Evolutionary conservation across 2,329 filamentous ascomycete genomes (phyloP).

Genomic region (Aspergillus hiratsukae): DNA sequence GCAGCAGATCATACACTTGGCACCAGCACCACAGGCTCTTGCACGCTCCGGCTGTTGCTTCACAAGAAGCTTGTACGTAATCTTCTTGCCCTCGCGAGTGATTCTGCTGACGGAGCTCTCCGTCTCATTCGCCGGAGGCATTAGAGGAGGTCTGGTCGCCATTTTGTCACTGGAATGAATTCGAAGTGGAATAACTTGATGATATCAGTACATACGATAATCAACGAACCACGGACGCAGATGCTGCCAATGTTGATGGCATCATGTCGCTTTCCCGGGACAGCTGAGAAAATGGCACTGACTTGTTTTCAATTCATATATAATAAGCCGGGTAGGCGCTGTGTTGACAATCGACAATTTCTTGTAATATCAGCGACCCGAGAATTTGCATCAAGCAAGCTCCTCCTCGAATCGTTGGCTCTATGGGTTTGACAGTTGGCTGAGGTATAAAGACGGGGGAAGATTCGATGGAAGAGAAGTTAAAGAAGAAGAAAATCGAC

Average conservation of each 20-base stretch:
- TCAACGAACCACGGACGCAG: neutral
- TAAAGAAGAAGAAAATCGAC: neutral
- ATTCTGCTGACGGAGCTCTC: slow-evolving; percentile 50
- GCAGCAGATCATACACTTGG: slow-evolving; percentile 66
- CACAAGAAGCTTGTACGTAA: slow-evolving; percentile 79
- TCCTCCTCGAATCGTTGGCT: neutral
- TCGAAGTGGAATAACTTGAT: neutral
- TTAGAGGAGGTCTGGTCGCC: slow-evolving; percentile 32
- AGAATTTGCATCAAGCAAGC: neutral
- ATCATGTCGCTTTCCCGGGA: neutral
- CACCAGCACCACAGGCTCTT: slow-evolving; percentile 88
- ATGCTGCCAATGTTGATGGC: neutral
- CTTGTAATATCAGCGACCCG: neutral
- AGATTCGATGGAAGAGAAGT: neutral
- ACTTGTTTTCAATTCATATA: neutral
- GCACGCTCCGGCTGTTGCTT: slow-evolving; percentile 93
- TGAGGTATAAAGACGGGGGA: neutral
- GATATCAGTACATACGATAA: neutral
- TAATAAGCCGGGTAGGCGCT: neutral
- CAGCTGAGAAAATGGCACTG: neutral
- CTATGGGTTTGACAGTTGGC: neutral
- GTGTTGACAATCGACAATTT: neutral
- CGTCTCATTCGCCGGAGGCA: slow-evolving; percentile 52
- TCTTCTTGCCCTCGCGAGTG: slow-evolving; percentile 69
- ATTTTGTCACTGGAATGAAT: slow-evolving; percentile 29